A percentile compares a stretch with the other conserved stretches of the same genome.
Evolutionary conservation across 2,329 filamentous ascomycete species (phyloP).

Genomic region (Clonostachys solani): DNA sequence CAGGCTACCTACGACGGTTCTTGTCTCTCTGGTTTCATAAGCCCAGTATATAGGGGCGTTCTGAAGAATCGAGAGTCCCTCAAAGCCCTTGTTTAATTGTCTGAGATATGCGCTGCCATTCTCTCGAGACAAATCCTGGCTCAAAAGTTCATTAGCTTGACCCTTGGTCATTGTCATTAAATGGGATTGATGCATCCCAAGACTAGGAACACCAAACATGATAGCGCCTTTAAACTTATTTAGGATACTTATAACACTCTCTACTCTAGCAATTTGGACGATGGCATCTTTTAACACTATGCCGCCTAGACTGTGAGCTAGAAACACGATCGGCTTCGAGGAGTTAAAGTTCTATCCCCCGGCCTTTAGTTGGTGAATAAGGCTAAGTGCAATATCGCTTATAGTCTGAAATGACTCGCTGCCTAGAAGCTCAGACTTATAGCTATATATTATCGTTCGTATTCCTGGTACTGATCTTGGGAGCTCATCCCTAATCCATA

Average conservation of each 20-base stretch:
- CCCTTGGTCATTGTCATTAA: not conserved
- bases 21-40: not conserved
- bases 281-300: not conserved
- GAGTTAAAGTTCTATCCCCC: not conserved
- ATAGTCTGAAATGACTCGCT: not conserved
- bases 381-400: not conserved
- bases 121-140: not conserved
- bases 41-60: not conserved
- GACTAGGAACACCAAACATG: not conserved
- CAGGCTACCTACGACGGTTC: too few species aligned
- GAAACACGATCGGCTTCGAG: not conserved
- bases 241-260: not conserved
- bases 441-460: not conserved
- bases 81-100: too few species aligned
- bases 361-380: not conserved
- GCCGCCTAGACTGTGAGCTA: conserved; percentile 1
- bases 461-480: not conserved
- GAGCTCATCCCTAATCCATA: not conserved
- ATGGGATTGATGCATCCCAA: not conserved
- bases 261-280: not conserved
- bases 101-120: too few species aligned
- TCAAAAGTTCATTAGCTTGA: not conserved
- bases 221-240: not conserved
- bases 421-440: not conserved
- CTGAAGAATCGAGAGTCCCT: too few species aligned